phyloP scores from a whole-genome alignment of 768 basidiomycete genomes.

The Gloeophyllum trabeum region DNA sequence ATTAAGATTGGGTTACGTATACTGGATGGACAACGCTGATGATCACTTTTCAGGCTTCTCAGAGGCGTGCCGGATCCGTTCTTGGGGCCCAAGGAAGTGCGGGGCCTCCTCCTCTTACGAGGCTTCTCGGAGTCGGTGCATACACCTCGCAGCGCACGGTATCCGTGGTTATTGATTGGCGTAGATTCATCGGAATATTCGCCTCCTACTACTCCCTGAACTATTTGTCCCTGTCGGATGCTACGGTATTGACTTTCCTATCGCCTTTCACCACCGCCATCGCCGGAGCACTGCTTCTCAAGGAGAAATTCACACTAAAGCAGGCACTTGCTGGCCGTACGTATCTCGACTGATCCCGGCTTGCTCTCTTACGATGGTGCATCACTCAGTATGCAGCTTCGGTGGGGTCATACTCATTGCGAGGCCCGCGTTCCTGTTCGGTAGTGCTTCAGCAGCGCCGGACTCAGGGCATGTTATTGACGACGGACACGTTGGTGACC shows the following conservation, averaged over 20 bases:
- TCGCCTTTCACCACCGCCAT: constrained; percentile 55
- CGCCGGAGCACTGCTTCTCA: constrained; percentile 47
- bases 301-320: constrained; percentile 42
- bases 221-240: constrained; percentile 70
- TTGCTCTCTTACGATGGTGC: not conserved
- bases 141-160: constrained; percentile 24
- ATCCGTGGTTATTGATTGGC: too few relatives aligned
- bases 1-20: not conserved
- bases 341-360: constrained; percentile 5
- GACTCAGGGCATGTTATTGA: not conserved
- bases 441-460: constrained; percentile 13
- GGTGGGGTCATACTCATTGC: constrained; percentile 75
- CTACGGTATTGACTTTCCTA: constrained; percentile 68
- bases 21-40: too few relatives aligned
- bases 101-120: not conserved
- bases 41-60: too few relatives aligned
- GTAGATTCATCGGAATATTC: constrained; percentile 62
- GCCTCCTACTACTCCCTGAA: constrained; percentile 62
- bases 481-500: constrained; percentile 4
- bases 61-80: not conserved
- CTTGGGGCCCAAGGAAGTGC: not conserved
- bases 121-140: not conserved
- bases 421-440: constrained; percentile 67
- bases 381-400: constrained; percentile 43
- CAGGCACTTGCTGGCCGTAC: constrained; percentile 45